Evolutionary conservation across 2,329 filamentous ascomycete genomes (phyloP).

Genomic region (Ophiostoma ulmi): DNA sequence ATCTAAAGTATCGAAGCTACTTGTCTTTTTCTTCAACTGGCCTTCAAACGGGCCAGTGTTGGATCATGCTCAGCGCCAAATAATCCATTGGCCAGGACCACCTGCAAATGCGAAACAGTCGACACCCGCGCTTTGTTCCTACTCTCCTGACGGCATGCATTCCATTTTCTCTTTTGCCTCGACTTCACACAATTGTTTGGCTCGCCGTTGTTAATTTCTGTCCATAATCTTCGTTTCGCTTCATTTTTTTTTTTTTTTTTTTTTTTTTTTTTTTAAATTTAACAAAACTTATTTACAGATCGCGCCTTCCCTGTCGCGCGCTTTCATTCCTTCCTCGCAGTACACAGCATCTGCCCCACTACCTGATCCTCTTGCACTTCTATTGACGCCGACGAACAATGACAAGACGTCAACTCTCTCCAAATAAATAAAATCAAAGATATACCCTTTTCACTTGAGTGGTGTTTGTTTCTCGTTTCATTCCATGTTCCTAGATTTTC

Average conservation of each 20-base stretch:
- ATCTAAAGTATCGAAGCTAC: no score
- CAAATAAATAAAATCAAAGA: background rate
- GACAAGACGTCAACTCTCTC: conserved; percentile 4
- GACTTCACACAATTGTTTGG: background rate
- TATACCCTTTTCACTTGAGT: background rate
- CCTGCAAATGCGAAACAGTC: conserved; percentile 25
- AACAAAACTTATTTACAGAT: background rate
- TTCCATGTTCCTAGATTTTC: background rate
- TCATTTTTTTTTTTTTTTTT: background rate
- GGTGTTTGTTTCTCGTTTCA: conserved; percentile 12
- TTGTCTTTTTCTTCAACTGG: background rate
- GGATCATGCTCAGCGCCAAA: conserved; percentile 24
- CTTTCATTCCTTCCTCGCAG: conserved; percentile 8
- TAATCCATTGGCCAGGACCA: conserved; percentile 25
- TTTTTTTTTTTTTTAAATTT: background rate
- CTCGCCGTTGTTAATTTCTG: background rate
- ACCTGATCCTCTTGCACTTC: background rate
- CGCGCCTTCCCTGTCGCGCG: background rate
- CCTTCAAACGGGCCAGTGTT: conserved; percentile 19
- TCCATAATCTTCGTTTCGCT: background rate
- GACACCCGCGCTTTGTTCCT: background rate
- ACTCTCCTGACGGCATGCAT: background rate
- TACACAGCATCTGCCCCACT: background rate
- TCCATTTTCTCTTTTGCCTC: background rate
- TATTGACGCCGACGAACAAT: conserved; percentile 20